Conservation (phyloP, 2,329 filamentous ascomycete species). For the Ascochyta koolunga region DNA sequence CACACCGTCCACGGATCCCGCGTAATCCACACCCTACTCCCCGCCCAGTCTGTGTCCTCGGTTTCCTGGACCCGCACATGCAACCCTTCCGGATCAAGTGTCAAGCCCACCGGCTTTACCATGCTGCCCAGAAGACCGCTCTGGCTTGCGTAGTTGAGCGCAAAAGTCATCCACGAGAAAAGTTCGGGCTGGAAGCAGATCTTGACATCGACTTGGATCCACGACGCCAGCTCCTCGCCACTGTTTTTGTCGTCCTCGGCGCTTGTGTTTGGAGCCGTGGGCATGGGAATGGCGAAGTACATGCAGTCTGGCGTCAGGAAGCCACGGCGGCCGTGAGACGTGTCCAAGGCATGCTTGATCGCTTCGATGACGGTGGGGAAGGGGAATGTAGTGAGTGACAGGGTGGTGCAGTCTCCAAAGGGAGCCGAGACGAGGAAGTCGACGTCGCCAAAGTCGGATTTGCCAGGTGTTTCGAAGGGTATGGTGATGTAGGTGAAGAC, state of each 20-base stretch:
- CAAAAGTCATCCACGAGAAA: constrained; percentile 33
- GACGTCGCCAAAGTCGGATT: constrained; percentile 32
- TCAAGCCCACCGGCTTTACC: constrained; percentile 35
- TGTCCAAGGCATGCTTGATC: constrained; percentile 24
- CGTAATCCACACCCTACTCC: constrained; percentile 32
- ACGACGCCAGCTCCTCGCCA: constrained; percentile 15
- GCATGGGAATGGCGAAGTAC: constrained; percentile 29
- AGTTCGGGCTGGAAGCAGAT: constrained; percentile 23
- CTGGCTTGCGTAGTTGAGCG: constrained; percentile 30
- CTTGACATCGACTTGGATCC: constrained; percentile 37
- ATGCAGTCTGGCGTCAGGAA: constrained; percentile 24
- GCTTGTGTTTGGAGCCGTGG: background rate
- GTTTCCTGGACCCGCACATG: constrained; percentile 34
- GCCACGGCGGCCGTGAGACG: constrained; percentile 25
- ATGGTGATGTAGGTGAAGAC: constrained; percentile 35
- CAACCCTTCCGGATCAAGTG: constrained; percentile 30
- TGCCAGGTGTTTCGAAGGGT: constrained; percentile 33
- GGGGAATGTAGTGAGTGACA: constrained; percentile 13
- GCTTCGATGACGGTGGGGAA: constrained; percentile 18
- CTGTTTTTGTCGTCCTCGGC: background rate
- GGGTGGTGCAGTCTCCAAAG: constrained; percentile 3
- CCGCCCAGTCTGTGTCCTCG: constrained; percentile 26
- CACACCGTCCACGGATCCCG: constrained; percentile 28
- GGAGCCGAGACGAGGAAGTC: constrained; percentile 32
- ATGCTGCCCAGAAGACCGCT: constrained; percentile 34